Base-by-base conservation (phyloP, 495 filamentous ascomycete species). In the Bombardia bombarda region DNA sequence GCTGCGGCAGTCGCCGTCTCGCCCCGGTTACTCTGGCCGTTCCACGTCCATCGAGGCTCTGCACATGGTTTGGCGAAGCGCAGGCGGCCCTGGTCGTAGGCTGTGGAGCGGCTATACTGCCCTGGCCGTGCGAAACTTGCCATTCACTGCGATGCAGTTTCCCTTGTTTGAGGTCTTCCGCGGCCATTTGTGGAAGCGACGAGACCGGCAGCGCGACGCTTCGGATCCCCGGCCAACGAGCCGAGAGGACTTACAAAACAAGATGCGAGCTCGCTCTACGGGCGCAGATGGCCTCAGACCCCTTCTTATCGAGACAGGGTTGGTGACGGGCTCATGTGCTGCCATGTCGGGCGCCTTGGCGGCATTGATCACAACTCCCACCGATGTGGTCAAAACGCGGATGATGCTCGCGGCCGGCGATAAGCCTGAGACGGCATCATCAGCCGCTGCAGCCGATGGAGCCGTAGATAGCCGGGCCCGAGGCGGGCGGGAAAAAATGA, bases 71-170 rank as follows among this genome's bases (percentile, higher is more conserved):
- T 38, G 53, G 21, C 46, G 39, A 6, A 52, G 38, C 23, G 52
- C 51, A n/a, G 47, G 40, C 9, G 69, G 60, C 6, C 40, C 55
- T 2, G 43, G 31, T 10, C 54, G 61, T 9, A 56, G 61, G 32
- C 32, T 95, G 10, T 89, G 83, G 75, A 70, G 79, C 12, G 90
- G 90, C 5, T 95, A 95, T 57, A 79, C 77, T 3, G 83, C 84
- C 5, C 72, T 95, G 2, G 79, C 83, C 4, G 80, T 83, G 2
- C 68, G 90, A 3, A 94, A 95, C 53, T 52, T 96, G 12, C 90
- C 87, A 0, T 92, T 87, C 48, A 93, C 87, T 13, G 86, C 85
- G 5, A 65, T 94, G 50, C 87, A 94, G 50, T 95, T 94, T 52
- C 88, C 89, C 10, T 63, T 93, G 50, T 94, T 90, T 53, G 88